Conservation (phyloP, 2,329 filamentous ascomycete genomes). For the Sarocladium strictum region DNA sequence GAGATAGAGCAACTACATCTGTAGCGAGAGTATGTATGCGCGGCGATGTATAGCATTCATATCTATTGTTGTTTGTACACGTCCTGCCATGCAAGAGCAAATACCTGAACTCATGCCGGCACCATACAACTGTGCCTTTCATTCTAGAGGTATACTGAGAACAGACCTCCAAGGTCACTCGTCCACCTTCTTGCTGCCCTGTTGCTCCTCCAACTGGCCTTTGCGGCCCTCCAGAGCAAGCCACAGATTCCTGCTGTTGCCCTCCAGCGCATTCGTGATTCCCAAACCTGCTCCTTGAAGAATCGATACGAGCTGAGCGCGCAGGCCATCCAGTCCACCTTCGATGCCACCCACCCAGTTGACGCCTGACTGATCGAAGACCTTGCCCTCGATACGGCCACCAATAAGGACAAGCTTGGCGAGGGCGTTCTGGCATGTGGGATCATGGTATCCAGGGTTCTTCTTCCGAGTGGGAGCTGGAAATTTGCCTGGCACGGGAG, state of each 20-base stretch:
- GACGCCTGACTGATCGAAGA: constrained; percentile 70
- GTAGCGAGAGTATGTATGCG: not conserved
- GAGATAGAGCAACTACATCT: too few relatives aligned
- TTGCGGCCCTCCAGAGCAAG: constrained; percentile 80
- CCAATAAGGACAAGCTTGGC: constrained; percentile 84
- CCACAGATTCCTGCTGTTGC: constrained; percentile 75
- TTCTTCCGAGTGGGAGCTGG: constrained; percentile 70
- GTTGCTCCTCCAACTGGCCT: constrained; percentile 66
- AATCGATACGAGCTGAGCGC: constrained; percentile 73
- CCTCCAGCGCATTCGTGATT: constrained; percentile 73
- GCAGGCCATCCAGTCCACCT: constrained; percentile 73
- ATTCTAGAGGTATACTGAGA: not conserved
- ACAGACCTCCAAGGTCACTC: not conserved
- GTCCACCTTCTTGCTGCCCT: constrained; percentile 14
- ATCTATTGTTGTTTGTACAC: constrained; percentile 1
- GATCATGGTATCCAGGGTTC: constrained; percentile 77
- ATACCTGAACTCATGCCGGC: not conserved
- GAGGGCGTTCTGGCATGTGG: constrained; percentile 70
- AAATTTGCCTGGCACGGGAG: constrained; percentile 66
- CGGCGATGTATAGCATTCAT: not conserved
- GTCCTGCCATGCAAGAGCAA: not conserved
- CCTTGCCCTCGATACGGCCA: constrained; percentile 77
- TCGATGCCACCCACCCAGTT: constrained; percentile 66
- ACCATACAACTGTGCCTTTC: not conserved
- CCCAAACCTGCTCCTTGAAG: constrained; percentile 75